Base-by-base conservation (phyloP, 2,329 filamentous ascomycete genomes). In the Botrytis fabae region DNA sequence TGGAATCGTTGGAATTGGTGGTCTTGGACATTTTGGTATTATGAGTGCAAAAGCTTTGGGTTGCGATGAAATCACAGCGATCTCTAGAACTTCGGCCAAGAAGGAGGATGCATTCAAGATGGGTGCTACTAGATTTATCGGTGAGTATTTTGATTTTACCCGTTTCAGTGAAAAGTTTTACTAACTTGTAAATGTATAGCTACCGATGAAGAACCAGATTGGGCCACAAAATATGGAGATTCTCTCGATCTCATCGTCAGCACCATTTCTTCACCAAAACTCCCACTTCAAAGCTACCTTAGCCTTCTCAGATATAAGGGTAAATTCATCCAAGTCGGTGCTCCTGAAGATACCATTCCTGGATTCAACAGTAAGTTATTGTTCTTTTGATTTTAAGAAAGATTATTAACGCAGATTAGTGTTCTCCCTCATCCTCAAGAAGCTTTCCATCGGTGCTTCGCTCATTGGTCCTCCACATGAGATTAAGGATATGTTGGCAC, bases 11-110 rank as follows among this genome's bases (percentile, higher is more conserved):
- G 89, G 87, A 62, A 83, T 90, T 64, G 85, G 90, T 61, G 89
- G 92, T 0, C 82, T 94, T 0, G 92, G 92, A 0, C 92, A 95
- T 80, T 89, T 94, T 75, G 93, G 88, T 0, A 80, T 95, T 22
- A 84, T 93, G 74, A 94, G 89, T 81, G 90, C 92, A 0, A 89
- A 87, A 77, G 92, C 92, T 0, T 83, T 95, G 1, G 90, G 90
- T 16, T 90, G 90, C 40, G 89, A 93, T 64, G 86, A 87, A 10
- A 86, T 91, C 20, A 89, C 90, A 35, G 90, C 88, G 14, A 87
- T 92, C 76, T 90, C 89, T 10, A 88, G 91, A 75, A 87, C 85
- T 0, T 83, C 84, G 0, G 77, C 81, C 79, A 93, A 93, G 83
- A 84, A 82, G 54, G 85, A 85, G 0, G 90, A 92, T 78, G 88